Evolutionary conservation across 2,329 filamentous ascomycete genomes (phyloP), one percentile per base, ranked within the genome.

Genomic region (Colletotrichum sp.): DNA sequence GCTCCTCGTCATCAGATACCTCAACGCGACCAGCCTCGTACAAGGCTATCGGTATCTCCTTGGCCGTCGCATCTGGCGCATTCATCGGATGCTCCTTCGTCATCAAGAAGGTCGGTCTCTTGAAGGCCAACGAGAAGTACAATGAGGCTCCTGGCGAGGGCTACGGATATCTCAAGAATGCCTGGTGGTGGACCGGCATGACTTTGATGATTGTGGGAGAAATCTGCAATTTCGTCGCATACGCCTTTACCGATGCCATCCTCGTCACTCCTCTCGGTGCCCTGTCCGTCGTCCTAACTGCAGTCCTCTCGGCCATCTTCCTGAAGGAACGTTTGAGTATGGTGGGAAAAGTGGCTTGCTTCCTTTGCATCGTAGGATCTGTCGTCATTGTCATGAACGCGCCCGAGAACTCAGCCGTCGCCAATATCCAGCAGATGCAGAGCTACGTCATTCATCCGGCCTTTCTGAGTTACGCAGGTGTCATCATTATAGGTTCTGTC

Each of bases 31-130:
- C 89, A 1, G 79, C 86, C 9, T 83, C 86, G 72, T 98, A 94
- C 89, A 98, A 98, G 82, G 91, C 93, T 31, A 90, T 98, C 77
- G 97, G 97, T 69, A 95, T 99, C 75, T 88, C 92, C 27, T 88
- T 99, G 43, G 97, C 97, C 18, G 89, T 98, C 73, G 91, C 92
- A 36, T 98, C 96, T 0, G 97, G 97, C 55, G 82, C 95, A 72
- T 98, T 98, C 82, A 99, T 99, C 81, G 97, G 97, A 69, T 90
- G 93, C 16, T 98, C 96, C 0, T 99, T 98, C 82, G 96, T 98
- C 33, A 86, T 99, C 80, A 98, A 98, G 85, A 99, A 99, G 86
- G 89, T 94, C 73, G 97, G 97, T 6, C 85, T 99, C 78, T 88
- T 99, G 75, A 95, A 92, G 82, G 96, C 97, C 65, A 99, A 98